Evolutionary conservation across 2,329 filamentous ascomycete species (phyloP).

Genomic region (Trichoderma asperellum): DNA sequence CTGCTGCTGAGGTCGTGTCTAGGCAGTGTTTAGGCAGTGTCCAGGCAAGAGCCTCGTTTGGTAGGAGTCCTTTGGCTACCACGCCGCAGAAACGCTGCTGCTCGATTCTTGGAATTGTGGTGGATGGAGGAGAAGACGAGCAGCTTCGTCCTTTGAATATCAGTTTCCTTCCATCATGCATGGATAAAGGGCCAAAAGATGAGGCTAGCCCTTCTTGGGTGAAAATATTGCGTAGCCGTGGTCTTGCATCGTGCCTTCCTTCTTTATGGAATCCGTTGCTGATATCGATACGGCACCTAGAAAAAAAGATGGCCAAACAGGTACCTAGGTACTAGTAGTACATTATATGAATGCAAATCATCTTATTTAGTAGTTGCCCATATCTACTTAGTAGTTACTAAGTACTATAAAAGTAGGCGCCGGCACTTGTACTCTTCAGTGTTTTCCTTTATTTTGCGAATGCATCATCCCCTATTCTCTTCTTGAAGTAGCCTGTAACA

Average conservation of each 20-base stretch:
- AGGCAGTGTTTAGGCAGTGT: not conserved
- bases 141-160: not conserved
- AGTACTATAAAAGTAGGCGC: too few species aligned
- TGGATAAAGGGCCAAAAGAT: not conserved
- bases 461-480: too few species aligned
- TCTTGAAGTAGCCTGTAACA: too few species aligned
- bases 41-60: slow-evolving; percentile 7
- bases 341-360: not conserved
- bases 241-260: slow-evolving; percentile 21
- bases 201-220: slow-evolving; percentile 14
- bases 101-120: not conserved
- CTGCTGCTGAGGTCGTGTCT: not conserved
- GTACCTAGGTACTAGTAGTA: too few species aligned
- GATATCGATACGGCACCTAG: slow-evolving; percentile 3
- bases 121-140: not conserved
- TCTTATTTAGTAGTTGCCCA: too few species aligned
- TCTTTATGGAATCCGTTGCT: not conserved
- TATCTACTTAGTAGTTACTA: too few species aligned
- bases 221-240: not conserved
- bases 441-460: too few species aligned
- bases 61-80: not conserved
- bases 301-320: not conserved
- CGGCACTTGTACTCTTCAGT: too few species aligned
- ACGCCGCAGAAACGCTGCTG: slow-evolving; percentile 11
- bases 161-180: not conserved